Evolutionary conservation across 202 grass and related monocot species (phyloP), one percentile per base, ranked within the genome.

Genomic region (Schoenoplectus triqueter): DNA sequence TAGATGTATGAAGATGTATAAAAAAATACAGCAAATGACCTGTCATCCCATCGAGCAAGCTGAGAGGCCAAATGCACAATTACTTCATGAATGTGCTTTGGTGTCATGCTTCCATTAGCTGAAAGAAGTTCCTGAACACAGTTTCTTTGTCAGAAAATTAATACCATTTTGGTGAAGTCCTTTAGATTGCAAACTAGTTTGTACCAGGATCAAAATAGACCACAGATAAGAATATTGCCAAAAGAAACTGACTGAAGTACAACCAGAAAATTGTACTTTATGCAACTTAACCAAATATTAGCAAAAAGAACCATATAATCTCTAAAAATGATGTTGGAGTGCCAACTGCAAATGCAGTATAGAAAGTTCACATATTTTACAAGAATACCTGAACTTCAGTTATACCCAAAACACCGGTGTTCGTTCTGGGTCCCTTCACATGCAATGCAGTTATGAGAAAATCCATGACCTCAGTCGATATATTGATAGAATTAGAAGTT

Each of bases 31-130:
- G 13, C n/a, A 70, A 59, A 44, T 65, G 45, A 97, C 94, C 94
- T 97, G 69, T 97, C 88, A 86, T 97, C 92, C 90, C 92, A 94
- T 79, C 91, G 77, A 45, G 92, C 92, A 87, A 97, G 92, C 11
- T 86, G 85, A 80, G 86, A 89, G 52, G 89, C 86, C 80, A 97
- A 91, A 84, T 97, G 88, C 46, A 89, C 88, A 89, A 94, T 91
- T 55, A 97, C 88, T 97, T 97, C 89, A 82, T 94, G 92, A 85
- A 86, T 86, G 74, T 92, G 88, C 87, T 87, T 92, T 82, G 90
- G 92, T 66, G 92, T 86, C 81, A 87, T 78, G 80, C 86, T 92
- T 88, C 94, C 90, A 87, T 88, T 92, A 85, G 88, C 81, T 85
- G 89, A 84, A 88, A 97, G 88, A 68, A 97, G 87, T 56, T 92